Base-by-base conservation (phyloP, 371 early-diverging fungal species). In the Lichtheimia ramosa region DNA sequence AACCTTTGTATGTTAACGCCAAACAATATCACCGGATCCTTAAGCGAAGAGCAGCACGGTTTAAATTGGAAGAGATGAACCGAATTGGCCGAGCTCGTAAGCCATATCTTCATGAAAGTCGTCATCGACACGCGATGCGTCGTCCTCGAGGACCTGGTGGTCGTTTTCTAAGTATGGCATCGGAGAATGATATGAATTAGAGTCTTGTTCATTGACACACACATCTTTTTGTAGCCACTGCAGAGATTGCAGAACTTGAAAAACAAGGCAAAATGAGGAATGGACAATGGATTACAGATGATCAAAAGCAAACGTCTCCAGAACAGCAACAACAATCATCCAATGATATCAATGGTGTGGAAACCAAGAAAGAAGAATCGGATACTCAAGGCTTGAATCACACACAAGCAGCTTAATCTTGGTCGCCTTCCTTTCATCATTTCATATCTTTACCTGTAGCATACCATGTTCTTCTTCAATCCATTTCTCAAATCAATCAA, bases 71-170 rank as follows among this genome's bases (percentile, higher is more conserved):
- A 34, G 90, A 87, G 34, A 70, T 81, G 70, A 81, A 84, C 61
- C 75, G 77, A 43, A 67, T 83, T 48, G 79, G 84, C 46, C 86
- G 77, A 59, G 78, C 85, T 51, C 77, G 83, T 52, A 86, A 85
- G 83, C 91, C 92, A 2, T 99, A 97, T 73, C 77, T 96, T 50
- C 99, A 99, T 71, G 97, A 99, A 68, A 94, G 95, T 28, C 82
- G 99, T 27, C 99, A 99, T 66, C 87, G 88, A 52, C 99, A 99
- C 74, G 99, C 99, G 0, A 93, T 97, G 95, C 84, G 95, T 51
- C 81, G 99, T 24, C 91, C 95, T 21, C 83, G 99, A 54, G 99
- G 98, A 15, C 94, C 94, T 4, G 96, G 94, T 50, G 96, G 96
- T 15, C 82, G 95, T 5, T 95, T 95, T 72, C 72, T 95, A 51